phyloP scores from a whole-genome alignment of 495 filamentous ascomycete genomes.

The Trichoderma reesei region DNA sequence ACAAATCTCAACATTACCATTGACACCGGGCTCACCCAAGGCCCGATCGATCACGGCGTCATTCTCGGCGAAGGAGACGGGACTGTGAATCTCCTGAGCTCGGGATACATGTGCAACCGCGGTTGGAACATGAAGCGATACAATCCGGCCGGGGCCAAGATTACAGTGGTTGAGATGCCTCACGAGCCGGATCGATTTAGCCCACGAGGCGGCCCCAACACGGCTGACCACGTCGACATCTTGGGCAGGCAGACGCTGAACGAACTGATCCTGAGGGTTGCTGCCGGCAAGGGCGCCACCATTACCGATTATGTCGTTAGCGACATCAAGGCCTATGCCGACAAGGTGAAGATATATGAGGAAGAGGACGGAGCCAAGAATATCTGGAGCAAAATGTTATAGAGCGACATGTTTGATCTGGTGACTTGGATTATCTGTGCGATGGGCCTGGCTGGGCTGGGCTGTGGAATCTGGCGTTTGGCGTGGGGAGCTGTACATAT shows the following conservation, averaged over 20 bases:
- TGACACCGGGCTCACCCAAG: conserved; percentile 63
- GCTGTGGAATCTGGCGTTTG: not conserved
- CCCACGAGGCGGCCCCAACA: conserved; percentile 87
- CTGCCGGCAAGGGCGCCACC: conserved; percentile 72
- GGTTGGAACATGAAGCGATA: conserved; percentile 92
- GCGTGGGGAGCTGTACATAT: not conserved
- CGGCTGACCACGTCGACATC: conserved; percentile 95
- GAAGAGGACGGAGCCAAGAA: conserved; percentile 19
- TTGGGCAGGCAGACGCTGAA: conserved; percentile 81
- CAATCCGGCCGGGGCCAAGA: conserved; percentile 71
- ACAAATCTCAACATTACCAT: conserved; percentile 78
- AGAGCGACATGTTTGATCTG: not conserved
- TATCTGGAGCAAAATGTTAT: conserved; percentile 1
- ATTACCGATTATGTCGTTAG: conserved; percentile 72
- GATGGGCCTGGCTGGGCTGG: not conserved
- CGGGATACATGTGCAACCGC: conserved; percentile 91
- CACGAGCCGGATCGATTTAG: conserved; percentile 91
- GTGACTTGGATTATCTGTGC: not conserved
- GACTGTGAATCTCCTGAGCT: conserved; percentile 79
- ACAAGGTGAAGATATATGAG: conserved; percentile 61
- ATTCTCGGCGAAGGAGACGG: conserved; percentile 92
- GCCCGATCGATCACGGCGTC: conserved; percentile 73
- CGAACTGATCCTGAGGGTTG: conserved; percentile 80
- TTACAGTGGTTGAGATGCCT: conserved; percentile 89
- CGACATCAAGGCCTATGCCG: conserved; percentile 70